phyloP scores from a whole-genome alignment of 2,329 filamentous ascomycete genomes.

The Colletotrichum tropicicola region DNA sequence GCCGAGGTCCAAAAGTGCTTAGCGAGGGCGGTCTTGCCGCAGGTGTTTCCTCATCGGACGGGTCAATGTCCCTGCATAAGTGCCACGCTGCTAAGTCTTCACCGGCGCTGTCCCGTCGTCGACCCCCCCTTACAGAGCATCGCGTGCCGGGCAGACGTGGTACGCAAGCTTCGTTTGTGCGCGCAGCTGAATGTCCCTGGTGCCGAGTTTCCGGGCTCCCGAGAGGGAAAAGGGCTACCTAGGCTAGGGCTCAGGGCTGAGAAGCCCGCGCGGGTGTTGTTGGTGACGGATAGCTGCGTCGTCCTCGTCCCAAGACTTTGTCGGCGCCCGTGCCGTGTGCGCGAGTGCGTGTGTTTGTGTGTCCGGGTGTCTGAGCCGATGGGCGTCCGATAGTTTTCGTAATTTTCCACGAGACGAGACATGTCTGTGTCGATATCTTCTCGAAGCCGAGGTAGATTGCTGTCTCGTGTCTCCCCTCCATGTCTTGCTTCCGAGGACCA shows the following conservation, averaged over 20 bases:
- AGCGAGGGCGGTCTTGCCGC: not conserved
- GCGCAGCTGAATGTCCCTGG: not conserved
- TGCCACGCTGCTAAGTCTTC: not conserved
- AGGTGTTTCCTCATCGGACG: not conserved
- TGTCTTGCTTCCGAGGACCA: conserved; percentile 4
- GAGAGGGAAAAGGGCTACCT: not conserved
- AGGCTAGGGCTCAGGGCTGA: not conserved
- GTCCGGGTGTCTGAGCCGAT: not conserved
- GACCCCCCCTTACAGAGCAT: not conserved
- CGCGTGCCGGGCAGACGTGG: not conserved
- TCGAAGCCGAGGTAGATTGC: not conserved
- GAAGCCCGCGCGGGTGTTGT: not conserved
- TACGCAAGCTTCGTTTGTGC: not conserved
- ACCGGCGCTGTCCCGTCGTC: not conserved
- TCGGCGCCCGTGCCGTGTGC: not conserved
- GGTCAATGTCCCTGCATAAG: conserved; percentile 1
- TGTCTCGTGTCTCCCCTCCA: not conserved
- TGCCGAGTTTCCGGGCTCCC: not conserved
- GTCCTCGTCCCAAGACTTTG: not conserved
- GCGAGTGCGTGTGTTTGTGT: too few species aligned
- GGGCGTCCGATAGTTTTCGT: not conserved
- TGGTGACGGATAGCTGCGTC: conserved; percentile 1
- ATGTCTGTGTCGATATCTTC: not conserved
- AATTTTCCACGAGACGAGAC: not conserved
- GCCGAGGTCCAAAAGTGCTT: not conserved